A percentile compares a stretch with the other conserved stretches of the same genome.
phyloP scores from a whole-genome alignment of 1,284 basidiomycete species.

The Ceratobasidium sp. region DNA sequence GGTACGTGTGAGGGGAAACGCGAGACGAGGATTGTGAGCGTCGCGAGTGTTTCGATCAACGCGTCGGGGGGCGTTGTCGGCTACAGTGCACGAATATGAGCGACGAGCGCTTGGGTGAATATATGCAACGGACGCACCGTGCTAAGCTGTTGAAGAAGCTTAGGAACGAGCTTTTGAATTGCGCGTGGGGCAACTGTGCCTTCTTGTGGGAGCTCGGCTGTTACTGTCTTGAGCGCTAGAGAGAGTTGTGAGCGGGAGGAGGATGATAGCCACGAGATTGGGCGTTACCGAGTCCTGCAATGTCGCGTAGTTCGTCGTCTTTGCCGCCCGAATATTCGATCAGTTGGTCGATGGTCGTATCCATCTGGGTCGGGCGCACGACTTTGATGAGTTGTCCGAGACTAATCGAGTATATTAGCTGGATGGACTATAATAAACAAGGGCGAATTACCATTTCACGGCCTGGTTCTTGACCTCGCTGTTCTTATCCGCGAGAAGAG shows the following conservation, averaged over 20 bases:
- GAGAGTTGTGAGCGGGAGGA: constrained; percentile 5
- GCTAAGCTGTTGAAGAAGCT: constrained; percentile 81
- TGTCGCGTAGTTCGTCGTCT: constrained; percentile 93
- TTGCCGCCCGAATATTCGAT: constrained; percentile 87
- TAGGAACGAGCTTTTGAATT: constrained; percentile 89
- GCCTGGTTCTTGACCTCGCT: constrained; percentile 99
- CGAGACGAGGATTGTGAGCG: constrained; percentile 90
- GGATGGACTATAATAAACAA: constrained; percentile 26
- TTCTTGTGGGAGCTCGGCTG: constrained; percentile 86
- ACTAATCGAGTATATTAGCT: constrained; percentile 60
- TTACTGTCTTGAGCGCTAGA: constrained; percentile 93
- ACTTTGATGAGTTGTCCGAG: constrained; percentile 90
- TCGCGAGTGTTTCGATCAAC: constrained; percentile 89
- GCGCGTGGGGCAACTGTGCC: constrained; percentile 83
- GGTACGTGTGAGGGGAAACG: constrained; percentile 84
- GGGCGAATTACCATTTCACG: constrained; percentile 83
- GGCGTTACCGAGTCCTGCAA: constrained; percentile 87
- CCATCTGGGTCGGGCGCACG: constrained; percentile 85
- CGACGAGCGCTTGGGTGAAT: constrained; percentile 47
- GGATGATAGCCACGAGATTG: constrained; percentile 7
- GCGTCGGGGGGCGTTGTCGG: constrained; percentile 83
- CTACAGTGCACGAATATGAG: constrained; percentile 59
- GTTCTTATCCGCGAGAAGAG: constrained; percentile 91
- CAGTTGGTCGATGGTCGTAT: constrained; percentile 87
- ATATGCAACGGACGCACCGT: constrained; percentile 67